Percentiles rank a stretch among this genome's conserved stretches.
Conservation (phyloP, 2,329 filamentous ascomycete genomes). For the Tolypocladium capitatum region DNA sequence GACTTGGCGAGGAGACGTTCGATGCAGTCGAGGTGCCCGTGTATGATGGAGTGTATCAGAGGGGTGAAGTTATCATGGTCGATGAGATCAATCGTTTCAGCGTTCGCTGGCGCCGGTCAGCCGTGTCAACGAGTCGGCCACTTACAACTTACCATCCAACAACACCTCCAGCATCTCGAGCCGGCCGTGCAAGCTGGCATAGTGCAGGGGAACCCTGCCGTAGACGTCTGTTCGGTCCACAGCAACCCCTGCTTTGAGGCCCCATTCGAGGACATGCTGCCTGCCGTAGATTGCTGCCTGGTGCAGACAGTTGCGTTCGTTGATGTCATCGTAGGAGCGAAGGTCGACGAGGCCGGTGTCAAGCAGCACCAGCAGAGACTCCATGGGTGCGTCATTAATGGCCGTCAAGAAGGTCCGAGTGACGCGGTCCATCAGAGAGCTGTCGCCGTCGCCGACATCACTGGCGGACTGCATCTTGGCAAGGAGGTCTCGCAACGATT, state of each 20-base stretch:
- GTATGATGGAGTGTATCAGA: constrained; percentile 87
- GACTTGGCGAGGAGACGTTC: constrained; percentile 61
- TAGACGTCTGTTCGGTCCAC: constrained; percentile 81
- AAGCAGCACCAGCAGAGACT: constrained; percentile 62
- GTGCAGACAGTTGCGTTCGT: constrained; percentile 90
- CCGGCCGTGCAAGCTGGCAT: constrained; percentile 88
- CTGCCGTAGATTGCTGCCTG: constrained; percentile 94
- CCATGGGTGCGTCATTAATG: constrained; percentile 70
- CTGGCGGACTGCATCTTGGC: constrained; percentile 47
- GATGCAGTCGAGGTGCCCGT: constrained; percentile 70
- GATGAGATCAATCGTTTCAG: constrained; percentile 68
- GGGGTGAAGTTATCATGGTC: constrained; percentile 98
- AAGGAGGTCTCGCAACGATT: constrained; percentile 70
- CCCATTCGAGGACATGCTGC: constrained; percentile 60
- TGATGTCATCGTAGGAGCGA: constrained; percentile 94
- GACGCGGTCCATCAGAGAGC: constrained; percentile 55
- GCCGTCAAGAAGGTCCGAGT: constrained; percentile 85
- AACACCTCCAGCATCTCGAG: constrained; percentile 70
- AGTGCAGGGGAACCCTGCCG: constrained; percentile 83
- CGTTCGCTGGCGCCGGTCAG: constrained; percentile 36
- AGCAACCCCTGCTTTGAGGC: constrained; percentile 62
- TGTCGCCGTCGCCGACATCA: constrained; percentile 42
- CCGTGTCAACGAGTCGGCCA: background rate
- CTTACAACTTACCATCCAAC: constrained; percentile 38
- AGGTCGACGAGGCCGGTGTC: constrained; percentile 75